A percentile compares a stretch with the other conserved stretches of the same genome.
phyloP scores from a whole-genome alignment of 768 basidiomycete genomes.

The Calocera viscosa region DNA sequence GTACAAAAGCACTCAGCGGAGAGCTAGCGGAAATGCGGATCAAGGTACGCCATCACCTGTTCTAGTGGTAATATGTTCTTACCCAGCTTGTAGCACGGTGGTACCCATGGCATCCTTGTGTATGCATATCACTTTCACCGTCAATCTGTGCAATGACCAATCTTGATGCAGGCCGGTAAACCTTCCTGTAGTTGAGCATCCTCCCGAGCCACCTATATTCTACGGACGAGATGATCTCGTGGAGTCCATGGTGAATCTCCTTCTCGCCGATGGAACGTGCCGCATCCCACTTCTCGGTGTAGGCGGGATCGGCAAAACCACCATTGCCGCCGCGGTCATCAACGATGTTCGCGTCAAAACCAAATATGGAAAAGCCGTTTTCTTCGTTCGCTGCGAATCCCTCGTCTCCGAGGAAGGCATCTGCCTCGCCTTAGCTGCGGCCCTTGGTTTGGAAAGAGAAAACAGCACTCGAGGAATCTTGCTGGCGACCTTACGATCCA shows the following conservation, averaged over 20 bases:
- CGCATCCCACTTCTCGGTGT: conserved; percentile 19
- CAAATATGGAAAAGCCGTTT: conserved; percentile 21
- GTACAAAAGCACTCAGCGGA: no score
- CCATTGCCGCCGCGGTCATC: conserved; percentile 28
- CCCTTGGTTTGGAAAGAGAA: conserved; percentile 20
- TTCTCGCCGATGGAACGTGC: background rate
- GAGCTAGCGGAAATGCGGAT: no score
- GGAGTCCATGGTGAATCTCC: conserved; percentile 8
- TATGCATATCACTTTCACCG: no score
- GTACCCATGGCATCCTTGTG: no score
- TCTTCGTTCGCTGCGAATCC: conserved; percentile 30
- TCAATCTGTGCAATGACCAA: no score
- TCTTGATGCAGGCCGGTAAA: no score
- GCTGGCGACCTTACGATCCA: conserved; percentile 19
- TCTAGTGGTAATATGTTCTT: no score
- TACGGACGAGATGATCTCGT: conserved; percentile 16
- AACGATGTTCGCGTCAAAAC: conserved; percentile 19
- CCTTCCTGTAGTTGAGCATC: conserved; percentile 21
- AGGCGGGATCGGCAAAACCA: conserved; percentile 34
- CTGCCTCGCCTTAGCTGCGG: conserved; percentile 21
- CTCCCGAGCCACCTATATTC: conserved; percentile 12
- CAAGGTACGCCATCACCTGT: no score
- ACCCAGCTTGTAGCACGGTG: no score
- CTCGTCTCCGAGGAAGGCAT: conserved; percentile 23
- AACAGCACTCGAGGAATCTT: conserved; percentile 21